Conservation (phyloP, 2,329 filamentous ascomycete genomes). For the Aspergillus puulaauensis region DNA sequence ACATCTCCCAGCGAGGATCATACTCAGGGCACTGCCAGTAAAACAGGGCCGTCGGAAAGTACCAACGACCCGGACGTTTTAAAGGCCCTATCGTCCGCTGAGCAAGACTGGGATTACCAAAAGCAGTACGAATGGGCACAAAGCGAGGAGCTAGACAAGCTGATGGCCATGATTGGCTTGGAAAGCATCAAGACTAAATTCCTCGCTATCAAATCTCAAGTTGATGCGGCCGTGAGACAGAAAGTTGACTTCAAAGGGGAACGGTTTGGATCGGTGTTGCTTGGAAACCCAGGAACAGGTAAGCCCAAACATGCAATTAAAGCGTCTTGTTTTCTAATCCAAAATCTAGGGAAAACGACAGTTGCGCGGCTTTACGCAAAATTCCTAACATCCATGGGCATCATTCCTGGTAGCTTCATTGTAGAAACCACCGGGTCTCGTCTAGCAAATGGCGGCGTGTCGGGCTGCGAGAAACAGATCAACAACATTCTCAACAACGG, state of each 20-base stretch:
- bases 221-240: conserved; percentile 63
- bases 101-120: conserved; percentile 61
- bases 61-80: background rate
- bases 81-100: conserved; percentile 30
- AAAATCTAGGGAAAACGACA: conserved; percentile 65
- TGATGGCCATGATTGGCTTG: conserved; percentile 72
- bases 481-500: conserved; percentile 56
- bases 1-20: background rate
- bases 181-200: conserved; percentile 67
- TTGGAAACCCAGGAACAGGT: conserved; percentile 77
- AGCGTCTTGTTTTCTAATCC: conserved; percentile 44
- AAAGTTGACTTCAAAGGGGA: conserved; percentile 55
- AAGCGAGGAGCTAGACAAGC: conserved; percentile 57
- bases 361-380: conserved; percentile 69
- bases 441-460: conserved; percentile 63
- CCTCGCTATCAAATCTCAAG: conserved; percentile 60
- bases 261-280: conserved; percentile 61
- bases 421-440: conserved; percentile 68
- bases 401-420: conserved; percentile 61
- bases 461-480: conserved; percentile 57
- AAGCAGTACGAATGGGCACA: conserved; percentile 54
- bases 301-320: conserved; percentile 47
- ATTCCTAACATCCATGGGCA: conserved; percentile 62
- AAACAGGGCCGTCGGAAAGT: background rate
- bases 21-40: background rate